These are phyloP conservation scores for Catunica adiposa DNA, from an alignment of 2,329 filamentous ascomycete species.

Conservation along the genomic window DNA sequence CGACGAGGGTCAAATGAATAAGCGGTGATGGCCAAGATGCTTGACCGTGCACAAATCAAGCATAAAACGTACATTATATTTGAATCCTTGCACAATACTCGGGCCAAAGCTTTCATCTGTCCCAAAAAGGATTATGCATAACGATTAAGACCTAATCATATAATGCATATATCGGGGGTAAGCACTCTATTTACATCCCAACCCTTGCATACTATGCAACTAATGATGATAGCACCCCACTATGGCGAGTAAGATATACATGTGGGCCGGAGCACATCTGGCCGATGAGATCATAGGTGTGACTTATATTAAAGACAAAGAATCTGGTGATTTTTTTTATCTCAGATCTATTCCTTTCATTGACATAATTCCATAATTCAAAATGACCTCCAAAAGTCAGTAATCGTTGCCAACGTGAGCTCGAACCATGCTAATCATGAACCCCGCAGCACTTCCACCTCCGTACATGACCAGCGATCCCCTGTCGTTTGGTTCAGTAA, in stretches of 20 bases:
- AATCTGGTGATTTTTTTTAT: no score
- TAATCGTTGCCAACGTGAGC: background rate
- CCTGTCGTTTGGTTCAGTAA: slow-evolving; percentile 72
- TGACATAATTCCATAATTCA: background rate
- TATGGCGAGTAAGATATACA: background rate
- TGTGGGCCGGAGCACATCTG: background rate
- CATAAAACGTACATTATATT: no score
- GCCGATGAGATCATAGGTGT: background rate
- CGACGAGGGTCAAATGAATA: background rate
- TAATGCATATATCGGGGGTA: no score
- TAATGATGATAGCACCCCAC: background rate
- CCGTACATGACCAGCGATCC: slow-evolving; percentile 65
- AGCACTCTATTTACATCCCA: background rate
- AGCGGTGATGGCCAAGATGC: no score
- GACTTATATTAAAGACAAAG: background rate
- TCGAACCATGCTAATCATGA: background rate
- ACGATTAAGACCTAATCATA: no score
- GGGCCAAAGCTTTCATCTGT: background rate
- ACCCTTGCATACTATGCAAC: background rate
- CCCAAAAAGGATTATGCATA: no score
- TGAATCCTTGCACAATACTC: no score
- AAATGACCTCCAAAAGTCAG: slow-evolving; percentile 4
- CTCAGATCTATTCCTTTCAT: no score
- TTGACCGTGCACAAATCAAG: background rate
- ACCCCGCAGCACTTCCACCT: slow-evolving; percentile 30